Conservation (phyloP, 768 basidiomycete genomes). For the Krasilnikovozyma curviuscula region DNA sequence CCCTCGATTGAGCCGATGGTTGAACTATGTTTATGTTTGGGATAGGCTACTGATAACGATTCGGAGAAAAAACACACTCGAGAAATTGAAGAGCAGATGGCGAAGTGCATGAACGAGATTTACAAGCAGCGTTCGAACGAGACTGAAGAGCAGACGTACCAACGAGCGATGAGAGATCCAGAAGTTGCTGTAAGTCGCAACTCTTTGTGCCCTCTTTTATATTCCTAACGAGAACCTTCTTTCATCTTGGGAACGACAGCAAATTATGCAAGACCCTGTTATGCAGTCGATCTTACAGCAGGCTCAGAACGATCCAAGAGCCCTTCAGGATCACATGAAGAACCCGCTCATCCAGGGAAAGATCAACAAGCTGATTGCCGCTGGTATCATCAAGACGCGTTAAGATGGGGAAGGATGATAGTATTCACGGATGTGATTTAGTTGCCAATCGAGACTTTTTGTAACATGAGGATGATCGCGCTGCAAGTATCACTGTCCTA, state of each 20-base stretch:
- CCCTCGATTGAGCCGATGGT: no score
- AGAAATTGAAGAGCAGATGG: conserved; percentile 63
- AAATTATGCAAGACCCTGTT: conserved; percentile 26
- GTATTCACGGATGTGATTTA: no score
- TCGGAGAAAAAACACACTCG: conserved; percentile 57
- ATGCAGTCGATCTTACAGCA: conserved; percentile 88
- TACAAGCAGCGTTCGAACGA: conserved; percentile 62
- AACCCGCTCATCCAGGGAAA: conserved; percentile 55
- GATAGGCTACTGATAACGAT: conserved; percentile 49
- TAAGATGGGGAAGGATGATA: no score
- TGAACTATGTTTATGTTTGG: no score
- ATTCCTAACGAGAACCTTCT: no score
- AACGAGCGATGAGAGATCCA: conserved; percentile 91
- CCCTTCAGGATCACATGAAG: conserved; percentile 91
- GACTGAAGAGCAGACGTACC: conserved; percentile 76
- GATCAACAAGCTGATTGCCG: conserved; percentile 75
- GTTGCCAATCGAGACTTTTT: no score
- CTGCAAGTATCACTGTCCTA: no score
- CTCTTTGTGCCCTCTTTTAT: background rate
- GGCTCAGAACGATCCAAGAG: conserved; percentile 69
- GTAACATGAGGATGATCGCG: no score
- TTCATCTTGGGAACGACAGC: background rate
- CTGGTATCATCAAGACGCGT: conserved; percentile 71
- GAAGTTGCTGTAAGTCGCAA: conserved; percentile 41
- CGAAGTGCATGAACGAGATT: conserved; percentile 62